A percentile compares a stretch with the other conserved stretches of the same genome.
Evolutionary conservation across 1,284 basidiomycete species (phyloP).

Genomic region (Rhodotorula mucilaginosa): DNA sequence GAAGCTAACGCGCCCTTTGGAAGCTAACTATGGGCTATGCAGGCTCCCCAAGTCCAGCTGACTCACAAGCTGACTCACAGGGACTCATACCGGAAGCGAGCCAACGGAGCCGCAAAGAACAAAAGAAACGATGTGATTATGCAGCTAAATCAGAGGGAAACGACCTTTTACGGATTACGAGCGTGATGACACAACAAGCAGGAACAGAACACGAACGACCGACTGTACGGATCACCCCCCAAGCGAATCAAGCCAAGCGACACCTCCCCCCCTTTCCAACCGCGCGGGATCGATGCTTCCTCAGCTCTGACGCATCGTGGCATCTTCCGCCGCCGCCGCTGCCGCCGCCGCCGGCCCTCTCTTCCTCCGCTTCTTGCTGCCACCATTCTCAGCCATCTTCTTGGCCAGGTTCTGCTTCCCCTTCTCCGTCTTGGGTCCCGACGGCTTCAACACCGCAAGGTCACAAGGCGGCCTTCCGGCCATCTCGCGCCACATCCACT

Average conservation of each 20-base stretch:
- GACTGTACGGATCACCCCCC: too few species aligned
- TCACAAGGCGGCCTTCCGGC: slow-evolving; percentile 4
- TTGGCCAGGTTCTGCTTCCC: slow-evolving; percentile 5
- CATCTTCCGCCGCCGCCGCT: not conserved
- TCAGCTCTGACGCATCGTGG: not conserved
- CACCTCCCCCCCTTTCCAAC: not conserved
- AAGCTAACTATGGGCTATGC: too few species aligned
- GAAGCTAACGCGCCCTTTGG: too few species aligned
- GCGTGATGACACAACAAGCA: too few species aligned
- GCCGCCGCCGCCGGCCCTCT: not conserved
- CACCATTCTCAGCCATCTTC: slow-evolving; percentile 13
- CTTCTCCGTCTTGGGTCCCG: slow-evolving; percentile 17
- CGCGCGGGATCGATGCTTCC: not conserved
- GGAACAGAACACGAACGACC: too few species aligned
- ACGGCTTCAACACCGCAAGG: slow-evolving; percentile 17
- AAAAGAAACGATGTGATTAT: too few species aligned
- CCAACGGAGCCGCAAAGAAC: too few species aligned
- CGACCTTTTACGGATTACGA: too few species aligned
- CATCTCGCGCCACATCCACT: slow-evolving; percentile 17
- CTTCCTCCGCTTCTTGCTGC: slow-evolving; percentile 9
- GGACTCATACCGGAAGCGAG: too few species aligned
- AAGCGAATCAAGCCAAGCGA: not conserved
- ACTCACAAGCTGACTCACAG: too few species aligned
- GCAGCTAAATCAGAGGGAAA: too few species aligned
- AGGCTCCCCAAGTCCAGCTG: too few species aligned